phyloP scores from a whole-genome alignment of 2,329 filamentous ascomycete species.

The Calonectria crousiana region DNA sequence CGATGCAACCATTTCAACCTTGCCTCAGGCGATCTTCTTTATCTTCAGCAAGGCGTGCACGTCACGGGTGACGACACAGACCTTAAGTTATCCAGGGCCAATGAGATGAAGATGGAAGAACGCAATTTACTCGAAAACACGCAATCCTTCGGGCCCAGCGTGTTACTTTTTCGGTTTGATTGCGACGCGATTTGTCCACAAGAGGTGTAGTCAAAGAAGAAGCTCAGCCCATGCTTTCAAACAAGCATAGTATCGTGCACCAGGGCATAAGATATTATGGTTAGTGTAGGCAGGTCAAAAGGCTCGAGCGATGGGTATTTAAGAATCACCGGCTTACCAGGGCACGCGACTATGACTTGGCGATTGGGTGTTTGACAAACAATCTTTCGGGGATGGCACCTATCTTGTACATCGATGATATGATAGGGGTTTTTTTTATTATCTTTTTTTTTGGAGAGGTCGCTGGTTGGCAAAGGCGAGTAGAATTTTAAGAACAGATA shows the following conservation, averaged over 20 bases:
- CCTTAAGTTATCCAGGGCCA: background rate
- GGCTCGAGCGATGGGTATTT: background rate
- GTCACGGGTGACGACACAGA: conserved; percentile 16
- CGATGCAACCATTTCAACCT: background rate
- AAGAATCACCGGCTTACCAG: background rate
- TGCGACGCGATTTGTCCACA: background rate
- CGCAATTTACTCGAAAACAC: background rate
- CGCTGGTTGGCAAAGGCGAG: background rate
- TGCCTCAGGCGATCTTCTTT: background rate
- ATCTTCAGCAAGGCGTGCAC: conserved; percentile 1
- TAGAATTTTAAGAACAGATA: background rate
- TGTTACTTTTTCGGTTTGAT: background rate
- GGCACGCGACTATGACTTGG: background rate
- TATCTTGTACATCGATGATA: background rate
- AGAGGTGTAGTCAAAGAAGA: background rate
- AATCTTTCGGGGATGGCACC: background rate
- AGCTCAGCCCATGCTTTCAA: background rate
- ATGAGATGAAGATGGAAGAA: conserved; percentile 18
- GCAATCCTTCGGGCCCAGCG: background rate
- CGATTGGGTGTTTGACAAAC: background rate
- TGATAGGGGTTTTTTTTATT: background rate
- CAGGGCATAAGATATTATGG: background rate
- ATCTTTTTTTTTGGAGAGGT: background rate
- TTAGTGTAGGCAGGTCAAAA: background rate
- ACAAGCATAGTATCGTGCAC: too few relatives aligned